Base-by-base conservation (phyloP, 495 filamentous ascomycete genomes). In the Penicillium fimorum region DNA sequence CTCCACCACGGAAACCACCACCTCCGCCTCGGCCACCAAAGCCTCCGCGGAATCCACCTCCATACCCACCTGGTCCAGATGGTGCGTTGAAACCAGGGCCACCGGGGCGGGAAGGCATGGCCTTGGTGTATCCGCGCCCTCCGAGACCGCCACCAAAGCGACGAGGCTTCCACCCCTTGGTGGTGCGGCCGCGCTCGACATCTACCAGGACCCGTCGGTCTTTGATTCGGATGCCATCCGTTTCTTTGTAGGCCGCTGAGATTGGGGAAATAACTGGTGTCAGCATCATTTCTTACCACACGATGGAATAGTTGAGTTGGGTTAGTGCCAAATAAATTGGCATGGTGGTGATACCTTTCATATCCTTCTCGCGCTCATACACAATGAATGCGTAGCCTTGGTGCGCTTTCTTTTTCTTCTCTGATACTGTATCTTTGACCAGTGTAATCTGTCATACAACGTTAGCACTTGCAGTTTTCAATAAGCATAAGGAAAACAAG, bases 361-460 rank as follows among this genome's bases (percentile, higher is more conserved):
- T 97, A 68, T 98, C 94, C 75, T 93, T 92, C 72, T 97, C 94
- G 66, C 90, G 86, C 74, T 97, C 93, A 70, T 92, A 98, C 46
- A 97, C 92, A 62, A 98, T 87, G 70, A 98, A 98, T 56, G 91
- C 94, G 76, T 98, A 98, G 58, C 94, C 94, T 61, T 85, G 82
- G 69, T 94, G 87, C 43, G 84, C 80, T 73, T 95, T 96, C 69
- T 91, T 92, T 67, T 86, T 86, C 61, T 89, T 92, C 4, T 83
- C 80, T 52, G 86, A 86, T 52, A 87, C 78, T 53, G 85, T 80
- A 59, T 78, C 68, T 57, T 77, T 81, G 57, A 97, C 84, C 64
- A 96, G 88, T 48, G 93, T 90, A 67, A 97, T 96, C 91, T 96
- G 64, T 29, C 38, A 53, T 4, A 43, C 40, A n/a, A 60, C 42